Evolutionary conservation across 176 grass and related monocot species (phyloP).

Genomic region (Cymbopogon citratus): DNA sequence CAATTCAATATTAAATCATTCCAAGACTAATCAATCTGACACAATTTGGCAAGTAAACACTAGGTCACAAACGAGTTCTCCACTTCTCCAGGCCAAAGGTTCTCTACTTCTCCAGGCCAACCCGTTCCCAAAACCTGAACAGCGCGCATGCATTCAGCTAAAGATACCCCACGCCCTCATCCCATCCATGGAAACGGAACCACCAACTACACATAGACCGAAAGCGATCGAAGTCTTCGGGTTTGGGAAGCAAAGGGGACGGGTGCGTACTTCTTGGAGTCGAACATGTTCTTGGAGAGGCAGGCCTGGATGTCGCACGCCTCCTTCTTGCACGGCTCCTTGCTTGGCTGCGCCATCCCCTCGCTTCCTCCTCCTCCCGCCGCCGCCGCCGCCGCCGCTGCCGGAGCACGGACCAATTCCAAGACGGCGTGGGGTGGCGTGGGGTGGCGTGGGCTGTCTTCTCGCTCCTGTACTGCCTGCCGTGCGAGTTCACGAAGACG

Average conservation of each 20-base stretch:
- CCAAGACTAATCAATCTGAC: not conserved
- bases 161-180: not conserved
- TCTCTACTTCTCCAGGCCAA: not conserved
- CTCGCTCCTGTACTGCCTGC: not conserved
- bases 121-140: not conserved
- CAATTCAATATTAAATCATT: not conserved
- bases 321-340: constrained; percentile 77
- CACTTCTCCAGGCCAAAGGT: not conserved
- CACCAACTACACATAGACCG: not conserved
- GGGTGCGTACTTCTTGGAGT: constrained; percentile 50
- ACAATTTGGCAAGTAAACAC: not conserved
- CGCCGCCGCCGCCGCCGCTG: not conserved
- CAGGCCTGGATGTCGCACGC: constrained; percentile 89
- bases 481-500: not conserved
- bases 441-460: not conserved
- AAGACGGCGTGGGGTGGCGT: not conserved
- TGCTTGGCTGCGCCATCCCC: constrained; percentile 59
- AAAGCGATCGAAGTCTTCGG: not conserved
- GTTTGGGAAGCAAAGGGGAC: not conserved
- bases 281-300: constrained; percentile 89
- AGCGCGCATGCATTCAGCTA: not conserved
- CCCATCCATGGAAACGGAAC: not conserved
- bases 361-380: not conserved
- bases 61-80: not conserved
- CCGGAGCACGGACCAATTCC: not conserved